phyloP scores from a whole-genome alignment of 2,329 filamentous ascomycete species.

The Colletotrichum sp. region DNA sequence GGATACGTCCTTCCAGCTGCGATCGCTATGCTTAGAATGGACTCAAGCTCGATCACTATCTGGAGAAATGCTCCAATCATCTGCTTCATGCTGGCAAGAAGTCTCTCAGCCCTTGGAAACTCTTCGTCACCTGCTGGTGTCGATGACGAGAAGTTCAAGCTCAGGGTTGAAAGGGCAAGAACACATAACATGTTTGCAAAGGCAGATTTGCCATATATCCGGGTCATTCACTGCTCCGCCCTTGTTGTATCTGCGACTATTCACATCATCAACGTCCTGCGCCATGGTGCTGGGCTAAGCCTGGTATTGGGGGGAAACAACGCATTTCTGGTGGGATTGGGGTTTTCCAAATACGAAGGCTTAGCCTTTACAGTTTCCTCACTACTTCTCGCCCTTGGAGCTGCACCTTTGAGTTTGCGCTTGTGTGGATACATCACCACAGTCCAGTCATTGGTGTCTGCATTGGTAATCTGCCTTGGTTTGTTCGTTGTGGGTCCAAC shows the following conservation, averaged over 20 bases:
- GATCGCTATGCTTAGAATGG: accelerated
- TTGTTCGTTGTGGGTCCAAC: too few relatives aligned
- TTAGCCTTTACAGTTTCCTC: too few relatives aligned
- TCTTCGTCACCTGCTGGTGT: too few relatives aligned
- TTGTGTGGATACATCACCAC: too few relatives aligned
- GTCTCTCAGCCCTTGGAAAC: neutral
- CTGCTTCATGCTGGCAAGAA: neutral
- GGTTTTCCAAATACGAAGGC: too few relatives aligned
- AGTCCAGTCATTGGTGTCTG: too few relatives aligned
- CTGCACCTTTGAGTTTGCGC: too few relatives aligned
- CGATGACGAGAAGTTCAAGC: neutral
- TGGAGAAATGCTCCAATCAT: neutral
- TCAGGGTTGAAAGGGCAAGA: accelerated
- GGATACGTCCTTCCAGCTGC: neutral
- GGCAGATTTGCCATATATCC: neutral
- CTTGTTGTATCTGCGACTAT: accelerated
- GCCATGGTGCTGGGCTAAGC: too few relatives aligned
- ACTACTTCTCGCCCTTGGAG: too few relatives aligned
- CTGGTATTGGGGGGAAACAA: too few relatives aligned
- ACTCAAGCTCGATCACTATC: accelerated
- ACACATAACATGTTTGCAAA: accelerated
- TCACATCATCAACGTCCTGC: neutral
- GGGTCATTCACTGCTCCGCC: accelerated
- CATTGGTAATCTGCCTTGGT: too few relatives aligned
- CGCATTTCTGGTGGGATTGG: too few relatives aligned